A percentile compares a stretch with the other conserved stretches of the same genome.
Conservation (phyloP, 345 rosid genomes). For the Eucalyptus curtisii region DNA sequence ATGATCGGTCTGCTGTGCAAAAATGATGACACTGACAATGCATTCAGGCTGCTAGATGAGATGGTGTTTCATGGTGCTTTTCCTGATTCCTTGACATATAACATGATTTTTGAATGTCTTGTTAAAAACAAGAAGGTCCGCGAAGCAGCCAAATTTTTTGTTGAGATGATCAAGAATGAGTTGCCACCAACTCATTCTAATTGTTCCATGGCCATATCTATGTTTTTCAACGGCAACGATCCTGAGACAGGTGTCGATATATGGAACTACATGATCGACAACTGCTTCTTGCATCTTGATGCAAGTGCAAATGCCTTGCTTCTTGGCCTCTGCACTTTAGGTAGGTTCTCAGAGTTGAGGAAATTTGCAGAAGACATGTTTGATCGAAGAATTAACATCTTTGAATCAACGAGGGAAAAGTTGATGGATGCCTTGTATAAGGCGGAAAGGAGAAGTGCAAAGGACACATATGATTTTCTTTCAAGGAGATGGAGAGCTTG, state of each 20-base stretch:
- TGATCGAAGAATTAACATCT: slow-evolving; percentile 20
- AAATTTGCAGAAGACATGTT: slow-evolving; percentile 35
- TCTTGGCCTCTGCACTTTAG: slow-evolving; percentile 27
- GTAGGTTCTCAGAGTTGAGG: slow-evolving; percentile 29
- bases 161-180: slow-evolving; percentile 52
- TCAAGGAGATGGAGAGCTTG: slow-evolving; percentile 28
- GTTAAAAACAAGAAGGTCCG: slow-evolving; percentile 29
- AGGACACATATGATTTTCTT: slow-evolving; percentile 34
- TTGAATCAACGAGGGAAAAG: slow-evolving; percentile 34
- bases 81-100: slow-evolving; percentile 36
- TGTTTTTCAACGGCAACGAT: slow-evolving; percentile 32
- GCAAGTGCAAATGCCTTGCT: slow-evolving; percentile 35
- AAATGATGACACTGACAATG: slow-evolving; percentile 19
- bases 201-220: slow-evolving; percentile 26
- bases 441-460: slow-evolving; percentile 12
- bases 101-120: slow-evolving; percentile 35
- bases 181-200: slow-evolving; percentile 22
- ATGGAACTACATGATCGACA: slow-evolving; percentile 45
- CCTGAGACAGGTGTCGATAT: slow-evolving; percentile 46
- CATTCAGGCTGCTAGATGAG: slow-evolving; percentile 32
- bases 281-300: slow-evolving; percentile 20
- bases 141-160: slow-evolving; percentile 23
- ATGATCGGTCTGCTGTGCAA: slow-evolving; percentile 34
- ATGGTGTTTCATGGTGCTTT: slow-evolving; percentile 43
- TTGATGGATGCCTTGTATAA: slow-evolving; percentile 24